Evolutionary conservation across 129 eudicot genomes (phyloP), one percentile per base, ranked within the genome.

Genomic region (Helichrysum umbraculigerum): DNA sequence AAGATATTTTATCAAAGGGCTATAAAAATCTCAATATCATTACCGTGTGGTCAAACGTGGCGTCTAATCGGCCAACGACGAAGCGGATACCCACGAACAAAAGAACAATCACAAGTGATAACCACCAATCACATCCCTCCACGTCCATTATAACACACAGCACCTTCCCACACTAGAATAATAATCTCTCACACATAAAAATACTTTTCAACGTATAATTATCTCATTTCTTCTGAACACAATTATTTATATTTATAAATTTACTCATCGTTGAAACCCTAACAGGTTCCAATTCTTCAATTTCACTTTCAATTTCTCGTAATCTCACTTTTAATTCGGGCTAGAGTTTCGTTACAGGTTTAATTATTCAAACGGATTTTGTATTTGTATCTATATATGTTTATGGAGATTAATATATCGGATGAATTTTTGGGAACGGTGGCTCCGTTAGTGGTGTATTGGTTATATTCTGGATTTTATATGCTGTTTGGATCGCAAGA

Each of bases 401-500:
- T 39, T 15, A 84, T 82, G 85, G 91, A 83, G 56, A 73, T 47
- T 86, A 79, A 68, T 17, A 21, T 92, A 4, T 89, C 98, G 20
- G 98, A 92, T 79, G 98, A 92, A 79, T 44, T 92, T 22, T 64
- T 90, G 85, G 98, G 96, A 60, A 89, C 96, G 8, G 86, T 92
- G 76, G 87, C 77, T 59, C 98, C 98, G 58, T 64, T 92, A 60
- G 81, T 87, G 50, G 87, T 92, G 42, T 92, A 92, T 81, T 89
- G 98, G 98, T 28, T 78, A 7, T 92, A 89, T 78, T 92, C 98
- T 1, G 96, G 93, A 15, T 64, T 89, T 4, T 92, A 92, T 70
- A 68, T 87, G 21, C 9, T 90, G 83, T 58, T 89, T 59, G 96
- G 90, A 66, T 80, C 85, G 52, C 66, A 73, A 4, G 96, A 92